Evolutionary conservation across 2,329 filamentous ascomycete genomes (phyloP).

Genomic region (Penicillium occitanis): DNA sequence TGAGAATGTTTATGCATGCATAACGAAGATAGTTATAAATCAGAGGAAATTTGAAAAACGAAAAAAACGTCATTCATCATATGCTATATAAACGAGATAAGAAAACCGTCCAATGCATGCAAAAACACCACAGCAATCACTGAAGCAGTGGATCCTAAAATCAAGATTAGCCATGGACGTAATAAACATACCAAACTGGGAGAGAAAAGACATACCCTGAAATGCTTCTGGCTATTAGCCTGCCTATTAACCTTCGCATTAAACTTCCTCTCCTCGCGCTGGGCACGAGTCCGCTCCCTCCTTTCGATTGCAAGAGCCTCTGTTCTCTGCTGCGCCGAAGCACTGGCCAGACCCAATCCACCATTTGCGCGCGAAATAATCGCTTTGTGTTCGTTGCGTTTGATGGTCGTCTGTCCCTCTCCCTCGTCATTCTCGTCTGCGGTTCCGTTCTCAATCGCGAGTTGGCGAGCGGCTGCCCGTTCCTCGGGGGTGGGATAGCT

Average conservation of each 20-base stretch:
- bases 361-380: constrained; percentile 68
- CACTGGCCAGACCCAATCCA: constrained; percentile 74
- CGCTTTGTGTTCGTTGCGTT: constrained; percentile 50
- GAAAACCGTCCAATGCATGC: not conserved
- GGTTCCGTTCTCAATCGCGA: constrained; percentile 55
- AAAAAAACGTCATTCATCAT: constrained; percentile 6
- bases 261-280: constrained; percentile 61
- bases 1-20: not conserved
- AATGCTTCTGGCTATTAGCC: constrained; percentile 76
- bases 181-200: not conserved
- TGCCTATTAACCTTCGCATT: constrained; percentile 71
- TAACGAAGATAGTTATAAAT: not conserved
- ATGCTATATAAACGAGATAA: not conserved
- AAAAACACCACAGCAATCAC: constrained; percentile 32
- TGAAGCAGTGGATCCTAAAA: constrained; percentile 54
- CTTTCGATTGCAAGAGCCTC: constrained; percentile 67
- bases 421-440: constrained; percentile 34
- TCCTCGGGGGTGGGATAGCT: constrained; percentile 79
- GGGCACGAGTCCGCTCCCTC: constrained; percentile 65
- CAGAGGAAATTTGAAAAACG: no score
- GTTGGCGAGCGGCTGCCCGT: constrained; percentile 63
- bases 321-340: constrained; percentile 71
- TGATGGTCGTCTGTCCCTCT: constrained; percentile 49
- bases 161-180: constrained; percentile 23
- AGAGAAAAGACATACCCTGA: constrained; percentile 53